phyloP scores from a whole-genome alignment of 2,329 filamentous ascomycete genomes.

The Aspergillus puulaauensis region DNA sequence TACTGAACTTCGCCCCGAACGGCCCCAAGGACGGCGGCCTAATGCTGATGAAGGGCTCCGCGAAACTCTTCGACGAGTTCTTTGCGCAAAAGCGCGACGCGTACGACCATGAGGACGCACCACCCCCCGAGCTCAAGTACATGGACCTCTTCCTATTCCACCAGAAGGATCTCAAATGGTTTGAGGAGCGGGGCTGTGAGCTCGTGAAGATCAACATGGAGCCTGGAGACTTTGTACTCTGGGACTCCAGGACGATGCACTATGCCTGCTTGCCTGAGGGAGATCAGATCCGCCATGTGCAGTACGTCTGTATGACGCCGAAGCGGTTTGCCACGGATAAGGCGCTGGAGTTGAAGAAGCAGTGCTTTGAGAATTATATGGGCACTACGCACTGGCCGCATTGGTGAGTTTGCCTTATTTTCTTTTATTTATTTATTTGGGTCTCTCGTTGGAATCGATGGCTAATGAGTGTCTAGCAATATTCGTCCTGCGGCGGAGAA shows the following conservation, averaged over 20 bases:
- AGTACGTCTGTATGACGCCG: slow-evolving; percentile 44
- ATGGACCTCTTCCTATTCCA: background rate
- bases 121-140: slow-evolving; percentile 23
- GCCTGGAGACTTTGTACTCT: background rate
- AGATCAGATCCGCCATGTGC: slow-evolving; percentile 28
- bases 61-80: slow-evolving; percentile 46
- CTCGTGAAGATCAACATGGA: background rate
- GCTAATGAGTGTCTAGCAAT: slow-evolving; percentile 26
- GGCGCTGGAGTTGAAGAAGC: slow-evolving; percentile 42
- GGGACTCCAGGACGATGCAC: slow-evolving; percentile 1
- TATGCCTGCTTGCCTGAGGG: slow-evolving; percentile 21
- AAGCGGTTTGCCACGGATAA: slow-evolving; percentile 40
- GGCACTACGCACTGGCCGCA: slow-evolving; percentile 13
- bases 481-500: slow-evolving; percentile 35
- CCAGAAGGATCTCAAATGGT: background rate
- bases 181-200: background rate
- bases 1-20: slow-evolving; percentile 47
- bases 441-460: background rate
- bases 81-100: slow-evolving; percentile 27
- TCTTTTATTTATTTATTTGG: too few relatives aligned
- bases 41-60: slow-evolving; percentile 46
- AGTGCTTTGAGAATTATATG: slow-evolving; percentile 35
- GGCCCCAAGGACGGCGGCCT: slow-evolving; percentile 50
- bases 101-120: slow-evolving; percentile 16
- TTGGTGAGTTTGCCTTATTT: background rate